Conservation (phyloP, 2,329 filamentous ascomycete genomes). For the Cercospora brassicicola region DNA sequence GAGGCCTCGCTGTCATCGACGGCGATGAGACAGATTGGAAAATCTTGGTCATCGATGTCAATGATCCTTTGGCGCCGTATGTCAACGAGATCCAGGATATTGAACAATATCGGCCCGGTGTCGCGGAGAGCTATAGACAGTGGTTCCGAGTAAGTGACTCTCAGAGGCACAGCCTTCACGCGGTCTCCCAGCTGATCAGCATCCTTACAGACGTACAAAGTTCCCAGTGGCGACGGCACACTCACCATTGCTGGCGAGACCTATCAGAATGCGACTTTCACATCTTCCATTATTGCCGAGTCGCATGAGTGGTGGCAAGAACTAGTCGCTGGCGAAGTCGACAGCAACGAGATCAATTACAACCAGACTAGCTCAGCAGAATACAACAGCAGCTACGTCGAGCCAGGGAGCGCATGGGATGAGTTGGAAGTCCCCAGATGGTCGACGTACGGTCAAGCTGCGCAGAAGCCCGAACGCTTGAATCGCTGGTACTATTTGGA, state of each 20-base stretch:
- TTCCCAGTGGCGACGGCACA: slow-evolving; percentile 3
- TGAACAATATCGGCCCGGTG: neutral
- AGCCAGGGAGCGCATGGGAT: slow-evolving; percentile 2
- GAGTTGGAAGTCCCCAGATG: slow-evolving; percentile 5
- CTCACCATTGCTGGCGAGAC: slow-evolving; percentile 1
- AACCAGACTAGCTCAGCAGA: slow-evolving; percentile 2
- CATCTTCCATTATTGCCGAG: neutral
- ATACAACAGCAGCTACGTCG: neutral
- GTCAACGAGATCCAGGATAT: slow-evolving; percentile 2
- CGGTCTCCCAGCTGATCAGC: neutral
- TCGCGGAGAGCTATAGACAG: slow-evolving; percentile 4
- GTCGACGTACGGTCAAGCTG: slow-evolving; percentile 8
- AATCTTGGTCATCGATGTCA: neutral
- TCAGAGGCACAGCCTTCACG: neutral
- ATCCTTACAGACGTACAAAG: neutral
- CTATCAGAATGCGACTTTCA: slow-evolving; percentile 4
- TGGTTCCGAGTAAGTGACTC: slow-evolving; percentile 3
- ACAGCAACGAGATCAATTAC: slow-evolving; percentile 10
- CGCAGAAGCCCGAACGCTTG: slow-evolving; percentile 5
- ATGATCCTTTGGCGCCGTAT: slow-evolving; percentile 1
- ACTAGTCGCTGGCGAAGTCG: slow-evolving; percentile 6
- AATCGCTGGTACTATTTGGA: slow-evolving; percentile 4
- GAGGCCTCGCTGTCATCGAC: neutral
- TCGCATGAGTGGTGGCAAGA: slow-evolving; percentile 9
- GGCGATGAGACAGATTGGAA: slow-evolving; percentile 9